These are phyloP conservation scores for Actinomortierella wolfii DNA, from an alignment of 371 early-diverging fungal genomes.

Conservation along the genomic window DNA sequence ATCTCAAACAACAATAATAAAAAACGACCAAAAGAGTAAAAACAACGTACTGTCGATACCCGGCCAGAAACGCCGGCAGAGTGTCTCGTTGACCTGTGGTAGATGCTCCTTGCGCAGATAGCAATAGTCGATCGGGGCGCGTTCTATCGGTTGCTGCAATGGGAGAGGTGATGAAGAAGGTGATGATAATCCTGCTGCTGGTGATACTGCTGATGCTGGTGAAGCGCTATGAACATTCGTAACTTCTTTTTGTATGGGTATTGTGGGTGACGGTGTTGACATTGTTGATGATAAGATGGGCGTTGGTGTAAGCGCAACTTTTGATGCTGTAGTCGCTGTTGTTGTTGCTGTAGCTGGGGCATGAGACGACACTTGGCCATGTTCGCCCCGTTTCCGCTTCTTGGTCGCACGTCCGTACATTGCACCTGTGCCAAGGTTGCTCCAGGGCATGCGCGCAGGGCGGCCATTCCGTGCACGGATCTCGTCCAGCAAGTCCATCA, in stretches of 20 bases:
- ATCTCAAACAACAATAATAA: too few relatives aligned
- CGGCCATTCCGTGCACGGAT: conserved; percentile 47
- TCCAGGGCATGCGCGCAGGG: conserved; percentile 17
- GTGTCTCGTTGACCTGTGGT: conserved; percentile 74
- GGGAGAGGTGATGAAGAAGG: conserved; percentile 6
- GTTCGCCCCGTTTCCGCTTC: conserved; percentile 28
- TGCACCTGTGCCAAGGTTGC: conserved; percentile 11
- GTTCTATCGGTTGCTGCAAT: conserved; percentile 12
- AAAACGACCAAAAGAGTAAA: too few relatives aligned
- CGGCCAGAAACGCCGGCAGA: conserved; percentile 90
- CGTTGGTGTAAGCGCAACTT: not conserved
- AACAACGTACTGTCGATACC: conserved; percentile 77
- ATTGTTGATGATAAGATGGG: too few relatives aligned
- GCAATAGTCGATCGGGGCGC: conserved; percentile 78
- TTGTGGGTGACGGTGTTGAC: too few relatives aligned
- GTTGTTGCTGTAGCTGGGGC: conserved; percentile 2
- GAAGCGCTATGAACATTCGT: too few relatives aligned
- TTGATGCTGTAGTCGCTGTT: conserved; percentile 8
- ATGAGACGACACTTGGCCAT: not conserved
- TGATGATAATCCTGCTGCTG: conserved; percentile 5
- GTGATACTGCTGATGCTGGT: conserved; percentile 1
- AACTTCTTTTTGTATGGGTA: too few relatives aligned
- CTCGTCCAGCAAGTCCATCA: conserved; percentile 55
- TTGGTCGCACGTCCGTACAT: conserved; percentile 7
- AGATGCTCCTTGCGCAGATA: conserved; percentile 79